Evolutionary conservation across 164 flowering plant species (phyloP).

Genomic region (Aristolochia californica): DNA sequence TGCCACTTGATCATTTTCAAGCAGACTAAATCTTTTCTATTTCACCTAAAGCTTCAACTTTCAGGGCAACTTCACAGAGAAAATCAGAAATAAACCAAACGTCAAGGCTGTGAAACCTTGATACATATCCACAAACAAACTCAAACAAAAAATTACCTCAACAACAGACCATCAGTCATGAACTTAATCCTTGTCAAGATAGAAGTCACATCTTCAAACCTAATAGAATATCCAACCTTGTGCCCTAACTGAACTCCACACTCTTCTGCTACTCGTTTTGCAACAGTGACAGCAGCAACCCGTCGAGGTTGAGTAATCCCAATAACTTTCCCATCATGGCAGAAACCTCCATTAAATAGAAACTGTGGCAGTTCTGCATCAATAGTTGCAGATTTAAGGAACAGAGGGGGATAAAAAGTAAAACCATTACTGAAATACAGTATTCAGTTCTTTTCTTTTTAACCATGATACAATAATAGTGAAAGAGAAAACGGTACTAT

Average conservation of each 20-base stretch:
- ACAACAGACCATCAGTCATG: constrained; percentile 89
- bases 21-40: too few relatives aligned
- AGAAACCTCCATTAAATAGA: constrained; percentile 61
- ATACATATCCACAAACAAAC: neutral
- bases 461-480: too few relatives aligned
- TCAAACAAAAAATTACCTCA: constrained; percentile 34
- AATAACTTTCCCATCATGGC: constrained; percentile 49
- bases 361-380: constrained; percentile 86
- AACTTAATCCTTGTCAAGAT: constrained; percentile 74
- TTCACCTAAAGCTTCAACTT: too few relatives aligned
- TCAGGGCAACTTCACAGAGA: too few relatives aligned
- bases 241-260: constrained; percentile 79
- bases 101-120: too few relatives aligned
- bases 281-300: constrained; percentile 90
- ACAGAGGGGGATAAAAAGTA: too few relatives aligned
- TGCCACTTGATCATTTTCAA: too few relatives aligned
- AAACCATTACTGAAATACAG: too few relatives aligned
- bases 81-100: too few relatives aligned
- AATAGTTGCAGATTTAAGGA: neutral
- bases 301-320: constrained; percentile 94
- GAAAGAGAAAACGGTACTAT: too few relatives aligned
- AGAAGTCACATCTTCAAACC: constrained; percentile 88
- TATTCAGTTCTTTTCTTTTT: too few relatives aligned
- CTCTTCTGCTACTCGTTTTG: constrained; percentile 94
- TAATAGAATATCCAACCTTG: constrained; percentile 81